phyloP scores from a whole-genome alignment of 306 rosid species.

The Glycine soja region DNA sequence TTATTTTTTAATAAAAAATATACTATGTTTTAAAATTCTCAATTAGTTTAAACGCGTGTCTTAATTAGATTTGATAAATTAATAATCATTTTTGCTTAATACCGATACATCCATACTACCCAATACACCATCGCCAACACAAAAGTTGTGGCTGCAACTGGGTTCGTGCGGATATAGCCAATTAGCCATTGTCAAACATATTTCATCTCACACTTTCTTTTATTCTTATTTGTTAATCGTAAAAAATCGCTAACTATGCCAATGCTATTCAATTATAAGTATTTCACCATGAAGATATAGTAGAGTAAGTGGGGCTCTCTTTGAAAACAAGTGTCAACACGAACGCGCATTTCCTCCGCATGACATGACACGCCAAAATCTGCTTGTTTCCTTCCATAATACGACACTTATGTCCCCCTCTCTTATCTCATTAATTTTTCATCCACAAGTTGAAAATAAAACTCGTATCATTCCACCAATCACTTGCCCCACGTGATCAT shows the following conservation, averaged over 20 bases:
- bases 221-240: not conserved
- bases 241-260: no score
- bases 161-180: not conserved
- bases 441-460: not conserved
- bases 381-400: slow-evolving; percentile 37
- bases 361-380: slow-evolving; percentile 37
- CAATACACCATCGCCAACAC: not conserved
- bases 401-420: slow-evolving; percentile 35
- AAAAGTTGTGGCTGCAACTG: not conserved
- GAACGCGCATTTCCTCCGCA: not conserved
- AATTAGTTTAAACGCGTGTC: not conserved
- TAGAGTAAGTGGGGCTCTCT: not conserved
- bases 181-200: not conserved
- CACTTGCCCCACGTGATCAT: slow-evolving; percentile 31
- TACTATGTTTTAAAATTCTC: not conserved
- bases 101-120: not conserved
- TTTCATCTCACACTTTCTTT: not conserved
- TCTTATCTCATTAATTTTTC: not conserved
- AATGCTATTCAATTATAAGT: no score
- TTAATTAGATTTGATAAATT: not conserved
- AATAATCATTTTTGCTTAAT: not conserved
- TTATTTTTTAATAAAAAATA: no score
- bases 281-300: no score
- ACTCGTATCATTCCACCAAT: not conserved
- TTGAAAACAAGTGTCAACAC: slow-evolving; percentile 40